phyloP scores from a whole-genome alignment of 306 rosid species.

The Trifolium dubium region DNA sequence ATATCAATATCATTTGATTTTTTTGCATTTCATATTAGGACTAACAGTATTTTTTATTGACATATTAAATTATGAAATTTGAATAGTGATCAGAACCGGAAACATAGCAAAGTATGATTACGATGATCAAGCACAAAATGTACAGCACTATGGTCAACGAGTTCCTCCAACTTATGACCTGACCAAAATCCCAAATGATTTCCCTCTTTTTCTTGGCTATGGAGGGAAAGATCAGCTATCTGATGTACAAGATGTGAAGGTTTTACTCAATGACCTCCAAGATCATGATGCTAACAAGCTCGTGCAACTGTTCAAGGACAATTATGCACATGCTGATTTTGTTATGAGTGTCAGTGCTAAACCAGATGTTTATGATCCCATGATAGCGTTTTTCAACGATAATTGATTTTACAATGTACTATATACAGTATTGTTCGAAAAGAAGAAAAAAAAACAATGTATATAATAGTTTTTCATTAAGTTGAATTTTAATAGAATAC shows the following conservation, averaged over 20 bases:
- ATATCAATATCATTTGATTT: neutral
- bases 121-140: conserved; percentile 41
- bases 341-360: conserved; percentile 60
- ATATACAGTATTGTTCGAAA: too few relatives aligned
- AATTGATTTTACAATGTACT: conserved; percentile 30
- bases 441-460: neutral
- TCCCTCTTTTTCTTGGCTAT: conserved; percentile 60
- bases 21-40: neutral
- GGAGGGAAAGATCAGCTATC: conserved; percentile 61
- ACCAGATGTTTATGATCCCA: conserved; percentile 59
- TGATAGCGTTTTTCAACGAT: conserved; percentile 52
- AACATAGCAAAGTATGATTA: conserved; percentile 60
- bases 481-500: neutral
- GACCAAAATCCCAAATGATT: conserved; percentile 56
- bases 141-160: conserved; percentile 55
- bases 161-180: conserved; percentile 63
- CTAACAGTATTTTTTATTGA: neutral
- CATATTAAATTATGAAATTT: conserved; percentile 4
- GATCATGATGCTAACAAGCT: conserved; percentile 59
- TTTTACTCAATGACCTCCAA: conserved; percentile 55
- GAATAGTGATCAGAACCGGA: conserved; percentile 64
- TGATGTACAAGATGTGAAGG: conserved; percentile 55
- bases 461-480: neutral
- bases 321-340: conserved; percentile 74
- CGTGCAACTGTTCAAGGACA: conserved; percentile 41